phyloP scores from a whole-genome alignment of 1,284 basidiomycete species.

The Pholiota adiposa region DNA sequence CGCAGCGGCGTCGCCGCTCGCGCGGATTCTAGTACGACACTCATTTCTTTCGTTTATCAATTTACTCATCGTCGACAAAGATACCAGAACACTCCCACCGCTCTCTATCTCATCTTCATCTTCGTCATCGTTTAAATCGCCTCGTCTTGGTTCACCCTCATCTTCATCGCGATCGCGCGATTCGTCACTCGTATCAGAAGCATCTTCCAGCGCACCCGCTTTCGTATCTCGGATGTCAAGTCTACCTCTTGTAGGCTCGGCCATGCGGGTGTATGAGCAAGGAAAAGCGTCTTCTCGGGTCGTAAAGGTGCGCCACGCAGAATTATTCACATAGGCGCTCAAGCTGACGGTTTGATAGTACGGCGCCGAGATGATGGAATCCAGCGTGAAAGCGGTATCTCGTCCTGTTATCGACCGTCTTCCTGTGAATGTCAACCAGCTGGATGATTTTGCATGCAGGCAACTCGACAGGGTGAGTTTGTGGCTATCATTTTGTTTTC shows the following conservation, averaged over 20 bases:
- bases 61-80: slow-evolving; percentile 4
- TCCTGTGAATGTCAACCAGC: slow-evolving; percentile 70
- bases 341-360: slow-evolving; percentile 51
- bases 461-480: slow-evolving; percentile 77
- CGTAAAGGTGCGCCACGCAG: slow-evolving; percentile 59
- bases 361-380: slow-evolving; percentile 88
- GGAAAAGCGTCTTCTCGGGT: slow-evolving; percentile 79
- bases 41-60: not conserved
- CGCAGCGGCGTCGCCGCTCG: slow-evolving; percentile 42
- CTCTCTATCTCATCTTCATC: slow-evolving; percentile 16
- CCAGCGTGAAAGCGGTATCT: slow-evolving; percentile 81
- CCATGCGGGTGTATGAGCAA: slow-evolving; percentile 74
- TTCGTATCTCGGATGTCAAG: slow-evolving; percentile 43
- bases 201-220: slow-evolving; percentile 26
- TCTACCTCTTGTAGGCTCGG: slow-evolving; percentile 66
- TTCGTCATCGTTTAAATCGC: slow-evolving; percentile 11
- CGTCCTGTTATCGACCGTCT: slow-evolving; percentile 84
- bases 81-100: slow-evolving; percentile 10
- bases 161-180: slow-evolving; percentile 11
- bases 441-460: slow-evolving; percentile 89
- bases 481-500: slow-evolving; percentile 11
- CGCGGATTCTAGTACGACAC: slow-evolving; percentile 22
- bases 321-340: not conserved
- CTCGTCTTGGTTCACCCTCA: slow-evolving; percentile 16
- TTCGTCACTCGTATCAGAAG: slow-evolving; percentile 12